Evolutionary conservation across 2,329 filamentous ascomycete genomes (phyloP), one percentile per base, ranked within the genome.

Genomic region (Hymenoscyphus fraxineus): DNA sequence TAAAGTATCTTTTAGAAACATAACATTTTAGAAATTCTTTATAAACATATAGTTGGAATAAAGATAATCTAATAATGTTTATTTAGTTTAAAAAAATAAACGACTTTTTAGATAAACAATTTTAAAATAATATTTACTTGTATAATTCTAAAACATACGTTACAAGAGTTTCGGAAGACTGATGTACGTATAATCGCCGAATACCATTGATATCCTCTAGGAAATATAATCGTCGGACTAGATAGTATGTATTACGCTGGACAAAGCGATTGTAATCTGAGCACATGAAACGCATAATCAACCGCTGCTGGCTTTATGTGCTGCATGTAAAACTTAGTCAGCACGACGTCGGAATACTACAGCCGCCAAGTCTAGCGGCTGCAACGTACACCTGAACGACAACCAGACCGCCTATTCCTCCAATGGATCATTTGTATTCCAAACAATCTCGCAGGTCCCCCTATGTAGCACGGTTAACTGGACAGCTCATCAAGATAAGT

Each of bases 241-340:
- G 19, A 27, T 27, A 27, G 27, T 27, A 27, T 27, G 39, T 35
- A 47, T 9, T 9, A 15, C 40, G 7, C n/a, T 40, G 22, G 58
- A 44, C 15, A 39, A 39, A 41, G 38, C n/a, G 22, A 60, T 39
- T 27, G 13, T 38, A 15, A 60, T 44, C 22, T 60, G 58, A 16
- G 58, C 58, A 19, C 58, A 60, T 9, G 58, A 60, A 19, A 60
- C 40, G 58, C 27, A 60, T 13, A 60, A 60, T 22, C 47, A 39
- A 15, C 19, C 39, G 16, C 27, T 47, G 16, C 27, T 40, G 27
- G 13, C 40, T 10, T 47, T 44, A 5, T 60, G 58, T 27, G 60
- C 60, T 6, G 32, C 35, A 40, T 61, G 60, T 51, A 61, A 27
- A 19, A 31, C 22, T 54, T 54, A 54, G 47, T 54, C 47, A 54